Conservation (phyloP, 106 monocot genomes). For the Dendrobium chrysotoxum region DNA sequence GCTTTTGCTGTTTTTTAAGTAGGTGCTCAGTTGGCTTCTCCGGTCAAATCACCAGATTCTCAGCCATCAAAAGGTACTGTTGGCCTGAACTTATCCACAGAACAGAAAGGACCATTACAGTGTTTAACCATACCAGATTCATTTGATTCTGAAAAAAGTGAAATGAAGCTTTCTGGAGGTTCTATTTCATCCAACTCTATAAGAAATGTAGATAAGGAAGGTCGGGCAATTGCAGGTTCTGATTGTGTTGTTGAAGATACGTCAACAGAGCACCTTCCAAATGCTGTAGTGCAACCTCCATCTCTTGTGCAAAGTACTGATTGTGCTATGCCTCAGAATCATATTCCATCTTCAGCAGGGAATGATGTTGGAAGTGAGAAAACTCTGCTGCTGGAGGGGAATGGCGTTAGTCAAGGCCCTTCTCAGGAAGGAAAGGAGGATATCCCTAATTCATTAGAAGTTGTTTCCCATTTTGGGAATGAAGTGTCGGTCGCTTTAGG, state of each 20-base stretch:
- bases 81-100: neutral
- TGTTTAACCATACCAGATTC: neutral
- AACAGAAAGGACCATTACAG: neutral
- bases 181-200: neutral
- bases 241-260: neutral
- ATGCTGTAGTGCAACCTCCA: constrained; percentile 4
- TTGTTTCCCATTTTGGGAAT: neutral
- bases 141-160: neutral
- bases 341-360: neutral
- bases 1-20: neutral
- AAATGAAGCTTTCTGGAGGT: neutral
- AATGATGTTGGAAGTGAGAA: neutral
- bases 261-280: neutral
- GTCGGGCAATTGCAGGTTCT: neutral
- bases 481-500: neutral
- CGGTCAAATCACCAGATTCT: neutral
- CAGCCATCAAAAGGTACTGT: neutral
- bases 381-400: neutral
- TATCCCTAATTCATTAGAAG: neutral
- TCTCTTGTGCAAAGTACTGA: neutral
- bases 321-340: neutral
- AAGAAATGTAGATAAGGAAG: neutral
- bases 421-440: neutral
- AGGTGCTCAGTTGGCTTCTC: neutral
- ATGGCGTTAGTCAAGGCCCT: neutral